Evolutionary conservation across 805 yeast genomes (phyloP), one percentile per base, ranked within the genome.

Genomic region (Saturnispora hagleri): DNA sequence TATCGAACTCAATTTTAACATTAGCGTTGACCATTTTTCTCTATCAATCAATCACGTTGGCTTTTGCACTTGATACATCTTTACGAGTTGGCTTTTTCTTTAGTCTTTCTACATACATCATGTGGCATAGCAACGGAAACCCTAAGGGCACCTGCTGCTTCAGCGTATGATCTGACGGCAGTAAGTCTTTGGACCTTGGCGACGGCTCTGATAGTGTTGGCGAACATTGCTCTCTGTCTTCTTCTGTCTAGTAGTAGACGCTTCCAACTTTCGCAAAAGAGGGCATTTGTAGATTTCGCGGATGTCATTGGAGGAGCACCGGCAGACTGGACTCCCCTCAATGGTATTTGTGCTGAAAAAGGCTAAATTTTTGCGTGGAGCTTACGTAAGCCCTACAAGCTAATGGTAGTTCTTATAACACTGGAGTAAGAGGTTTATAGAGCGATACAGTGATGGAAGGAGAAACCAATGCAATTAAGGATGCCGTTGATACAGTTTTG

Each of bases 101-200:
- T 41, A 6, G 12, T 9, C 24, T 4, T 41, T 20, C 24, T 18
- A 62, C 64, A 48, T 62, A 62, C 64, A 72, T 84, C 82, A 70
- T 87, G 89, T 59, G 99, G 99, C 63, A 90, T 80, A 53, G 97
- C 91, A 64, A 93, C 81, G 53, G 95, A 86, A 66, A 93, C 78
- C 70, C 83, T 89, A 71, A 93, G 79, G 60, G 82, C 82, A 66
- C 84, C 93, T 56, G 84, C 70, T 59, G 86, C 95, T 62, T 91
- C 95, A 63, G 99, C 99, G 70, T 90, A 91, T 56, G 85, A 76
- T 82, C 97, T 85, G 61, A 79, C 80, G 55, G 76, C 75, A 56
- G 24, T 18, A 8, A 68, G 59, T 68, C 79, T 72, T 60, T 81
- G 72, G 62, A 74, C 78, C 73, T 79, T 78, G 60, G 82, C 73